These are phyloP conservation scores for Penicillium hordei DNA, from an alignment of 2,329 filamentous ascomycete genomes.

Conservation along the genomic window DNA sequence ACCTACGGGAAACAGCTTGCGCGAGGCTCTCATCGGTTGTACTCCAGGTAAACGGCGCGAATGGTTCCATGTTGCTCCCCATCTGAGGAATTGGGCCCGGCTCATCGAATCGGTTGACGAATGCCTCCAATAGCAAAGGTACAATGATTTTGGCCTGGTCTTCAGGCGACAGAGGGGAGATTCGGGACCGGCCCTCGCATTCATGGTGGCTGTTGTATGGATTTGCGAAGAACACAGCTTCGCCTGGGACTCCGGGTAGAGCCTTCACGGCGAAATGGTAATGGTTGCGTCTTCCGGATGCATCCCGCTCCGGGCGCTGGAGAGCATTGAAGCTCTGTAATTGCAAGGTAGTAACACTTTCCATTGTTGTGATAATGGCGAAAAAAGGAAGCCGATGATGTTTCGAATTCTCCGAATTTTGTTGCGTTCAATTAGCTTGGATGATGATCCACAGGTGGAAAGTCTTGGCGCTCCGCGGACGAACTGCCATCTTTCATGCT, in stretches of 20 bases:
- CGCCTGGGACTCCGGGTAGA: neutral
- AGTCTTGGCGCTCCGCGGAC: neutral
- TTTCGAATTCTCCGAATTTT: neutral
- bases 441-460: neutral
- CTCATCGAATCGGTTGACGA: conserved; percentile 8
- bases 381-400: neutral
- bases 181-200: conserved; percentile 2
- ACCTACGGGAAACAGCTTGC: neutral
- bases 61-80: neutral
- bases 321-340: neutral
- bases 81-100: neutral
- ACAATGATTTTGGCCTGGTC: conserved; percentile 8
- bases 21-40: conserved; percentile 2
- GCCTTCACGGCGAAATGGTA: conserved; percentile 9
- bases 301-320: neutral
- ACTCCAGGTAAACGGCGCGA: conserved; percentile 8
- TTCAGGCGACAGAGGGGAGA: neutral
- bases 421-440: neutral
- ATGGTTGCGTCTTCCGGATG: neutral
- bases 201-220: conserved; percentile 6
- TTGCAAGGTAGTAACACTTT: neutral
- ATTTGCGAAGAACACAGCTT: conserved; percentile 8
- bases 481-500: neutral
- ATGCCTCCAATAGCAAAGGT: conserved; percentile 7
- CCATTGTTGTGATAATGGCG: neutral